phyloP scores from a whole-genome alignment of 2,329 filamentous ascomycete species.

The Xylariales sp. region DNA sequence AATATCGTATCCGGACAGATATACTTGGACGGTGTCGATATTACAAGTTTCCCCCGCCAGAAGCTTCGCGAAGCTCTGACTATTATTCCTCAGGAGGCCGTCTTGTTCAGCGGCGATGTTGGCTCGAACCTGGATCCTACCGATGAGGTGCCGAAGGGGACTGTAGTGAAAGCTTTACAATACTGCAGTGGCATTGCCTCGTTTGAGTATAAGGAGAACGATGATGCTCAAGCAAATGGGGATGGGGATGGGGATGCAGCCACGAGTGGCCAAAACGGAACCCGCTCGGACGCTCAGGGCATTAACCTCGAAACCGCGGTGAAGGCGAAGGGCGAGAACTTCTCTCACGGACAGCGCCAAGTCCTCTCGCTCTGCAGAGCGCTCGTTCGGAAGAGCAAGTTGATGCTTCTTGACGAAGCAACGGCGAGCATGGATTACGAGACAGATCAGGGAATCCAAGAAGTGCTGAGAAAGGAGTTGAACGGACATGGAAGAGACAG shows the following conservation, averaged over 20 bases:
- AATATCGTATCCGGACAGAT: slow-evolving; percentile 47
- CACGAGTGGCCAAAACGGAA: not conserved
- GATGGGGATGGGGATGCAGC: slow-evolving; percentile 16
- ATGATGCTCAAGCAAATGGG: slow-evolving; percentile 10
- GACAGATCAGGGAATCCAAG: slow-evolving; percentile 52
- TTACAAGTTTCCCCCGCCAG: slow-evolving; percentile 45
- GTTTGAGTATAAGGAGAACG: slow-evolving; percentile 23
- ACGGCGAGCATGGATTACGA: slow-evolving; percentile 57
- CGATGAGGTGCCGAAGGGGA: slow-evolving; percentile 45
- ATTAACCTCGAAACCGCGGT: slow-evolving; percentile 42
- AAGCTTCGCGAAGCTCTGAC: slow-evolving; percentile 50
- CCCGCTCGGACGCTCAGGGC: slow-evolving; percentile 15
- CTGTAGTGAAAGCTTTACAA: slow-evolving; percentile 54
- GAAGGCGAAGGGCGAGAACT: slow-evolving; percentile 49
- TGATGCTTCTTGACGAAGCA: slow-evolving; percentile 55
- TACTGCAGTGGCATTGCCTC: slow-evolving; percentile 57
- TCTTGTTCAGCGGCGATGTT: slow-evolving; percentile 49
- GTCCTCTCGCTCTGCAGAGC: slow-evolving; percentile 54
- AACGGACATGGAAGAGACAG: slow-evolving; percentile 37
- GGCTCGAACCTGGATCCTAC: slow-evolving; percentile 61
- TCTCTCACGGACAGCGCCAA: slow-evolving; percentile 54
- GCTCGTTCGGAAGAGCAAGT: slow-evolving; percentile 48
- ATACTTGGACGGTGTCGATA: slow-evolving; percentile 51
- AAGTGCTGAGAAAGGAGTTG: slow-evolving; percentile 46
- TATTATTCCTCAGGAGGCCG: slow-evolving; percentile 56